Evolutionary conservation across 2,329 filamentous ascomycete species (phyloP), one percentile per base, ranked within the genome.

Genomic region (Penicillium sp.): DNA sequence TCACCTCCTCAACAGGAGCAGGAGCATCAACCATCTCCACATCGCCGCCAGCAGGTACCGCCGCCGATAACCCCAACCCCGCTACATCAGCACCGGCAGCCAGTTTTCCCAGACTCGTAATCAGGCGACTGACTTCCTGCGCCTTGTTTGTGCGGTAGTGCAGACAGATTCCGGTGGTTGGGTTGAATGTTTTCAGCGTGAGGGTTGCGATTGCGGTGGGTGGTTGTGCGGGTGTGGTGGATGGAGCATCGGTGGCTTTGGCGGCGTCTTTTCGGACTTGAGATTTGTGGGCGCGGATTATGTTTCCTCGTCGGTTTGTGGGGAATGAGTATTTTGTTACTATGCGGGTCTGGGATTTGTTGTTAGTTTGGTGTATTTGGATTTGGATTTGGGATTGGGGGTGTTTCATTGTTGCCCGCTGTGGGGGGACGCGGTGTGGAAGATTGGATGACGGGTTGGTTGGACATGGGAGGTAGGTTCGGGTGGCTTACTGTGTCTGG

Each of bases 101-200:
- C 65, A 97, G 76, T 57, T 85, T 83, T 0, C 91, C 92, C 62
- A 99, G 75, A 43, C 88, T 85, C 51, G 86, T 85, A 57, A 99
- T 85, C 68, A 99, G 78, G 29, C 94, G 82, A 25, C 89, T 88
- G 10, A 99, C 92, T 77, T 97, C 93, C 55, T 63, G 60, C 6
- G 50, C 51, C 77, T 96, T 96, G 72, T 88, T 89, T 37, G 94
- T 99, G 72, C 86, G 84, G 81, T 97, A 97, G 78, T 97, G 96
- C 62, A 99, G 83, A 60, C 88, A 88, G 57, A 88, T 87, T 69
- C 94, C 94, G 54, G 87, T 89, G 42, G 80, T 80, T 0, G 94
- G 89, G 74, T 97, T 91, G 78, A 87, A 97, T 5, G 94, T 94
- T 80, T 96, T 97, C 60, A 99, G 79, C 4, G 87, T 88, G 51